phyloP scores from a whole-genome alignment of 108 stramenopile genomes.

The Nitzschia sp. region DNA sequence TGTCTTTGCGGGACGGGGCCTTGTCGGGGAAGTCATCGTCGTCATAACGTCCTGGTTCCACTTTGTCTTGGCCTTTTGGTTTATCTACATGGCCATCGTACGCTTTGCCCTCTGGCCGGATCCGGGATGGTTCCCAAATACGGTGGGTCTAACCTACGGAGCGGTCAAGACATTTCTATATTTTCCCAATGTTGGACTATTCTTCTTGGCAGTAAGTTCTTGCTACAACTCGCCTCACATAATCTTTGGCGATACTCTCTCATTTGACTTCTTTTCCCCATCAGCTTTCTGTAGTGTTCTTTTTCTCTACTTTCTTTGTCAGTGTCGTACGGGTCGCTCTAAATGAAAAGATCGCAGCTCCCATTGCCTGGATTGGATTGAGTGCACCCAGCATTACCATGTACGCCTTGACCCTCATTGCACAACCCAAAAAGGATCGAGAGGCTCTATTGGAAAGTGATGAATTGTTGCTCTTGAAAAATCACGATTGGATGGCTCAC shows the following conservation, averaged over 20 bases:
- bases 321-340: slow-evolving; percentile 49
- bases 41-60: slow-evolving; percentile 48
- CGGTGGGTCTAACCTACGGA: slow-evolving; percentile 55
- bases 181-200: slow-evolving; percentile 51
- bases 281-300: slow-evolving; percentile 1
- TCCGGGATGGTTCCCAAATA: slow-evolving; percentile 66
- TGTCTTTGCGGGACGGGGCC: slow-evolving; percentile 52
- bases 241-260: too few relatives aligned
- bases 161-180: slow-evolving; percentile 69
- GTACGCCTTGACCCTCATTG: slow-evolving; percentile 56
- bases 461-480: slow-evolving; percentile 18
- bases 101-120: slow-evolving; percentile 57
- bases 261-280: too few relatives aligned
- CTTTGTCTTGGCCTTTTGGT: slow-evolving; percentile 51
- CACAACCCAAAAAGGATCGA: slow-evolving; percentile 41
- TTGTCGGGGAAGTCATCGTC: slow-evolving; percentile 49
- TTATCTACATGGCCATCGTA: slow-evolving; percentile 53
- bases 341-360: slow-evolving; percentile 54
- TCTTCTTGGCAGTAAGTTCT: slow-evolving; percentile 30
- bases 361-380: slow-evolving; percentile 64
- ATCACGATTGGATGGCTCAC: slow-evolving; percentile 30
- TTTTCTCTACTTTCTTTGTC: slow-evolving; percentile 30
- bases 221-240: too few relatives aligned
- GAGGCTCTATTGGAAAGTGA: slow-evolving; percentile 25
- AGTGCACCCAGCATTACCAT: slow-evolving; percentile 56